Conservation (phyloP, 1,284 basidiomycete genomes). For the Tilletiaria anomala region DNA sequence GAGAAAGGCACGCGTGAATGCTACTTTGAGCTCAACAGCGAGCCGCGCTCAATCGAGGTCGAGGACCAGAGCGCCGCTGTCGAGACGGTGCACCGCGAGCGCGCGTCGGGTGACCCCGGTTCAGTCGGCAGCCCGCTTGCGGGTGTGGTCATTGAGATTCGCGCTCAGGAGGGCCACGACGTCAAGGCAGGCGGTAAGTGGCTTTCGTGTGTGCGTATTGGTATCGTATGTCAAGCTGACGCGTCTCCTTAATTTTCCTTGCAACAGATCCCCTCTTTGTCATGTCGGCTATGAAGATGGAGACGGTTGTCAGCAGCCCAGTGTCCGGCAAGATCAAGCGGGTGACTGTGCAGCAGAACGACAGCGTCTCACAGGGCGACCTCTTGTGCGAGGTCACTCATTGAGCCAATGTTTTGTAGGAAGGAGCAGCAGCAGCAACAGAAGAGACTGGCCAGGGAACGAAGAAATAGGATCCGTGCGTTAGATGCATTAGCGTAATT, state of each 20-base stretch:
- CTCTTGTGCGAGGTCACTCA: constrained; percentile 73
- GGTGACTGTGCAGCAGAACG: constrained; percentile 65
- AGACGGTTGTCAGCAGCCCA: constrained; percentile 84
- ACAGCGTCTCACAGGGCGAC: constrained; percentile 76
- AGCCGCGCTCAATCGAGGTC: constrained; percentile 46
- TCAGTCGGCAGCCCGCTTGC: constrained; percentile 70
- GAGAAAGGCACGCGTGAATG: constrained; percentile 84
- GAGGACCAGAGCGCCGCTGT: constrained; percentile 93
- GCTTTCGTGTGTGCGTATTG: no score
- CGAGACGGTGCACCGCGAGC: constrained; percentile 77
- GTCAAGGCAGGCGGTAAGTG: constrained; percentile 97
- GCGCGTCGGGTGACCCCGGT: constrained; percentile 79
- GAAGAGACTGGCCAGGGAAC: no score
- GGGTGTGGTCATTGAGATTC: constrained; percentile 92
- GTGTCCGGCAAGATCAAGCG: constrained; percentile 89
- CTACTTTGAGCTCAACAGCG: constrained; percentile 64
- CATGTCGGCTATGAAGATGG: constrained; percentile 49
- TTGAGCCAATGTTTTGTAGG: no score
- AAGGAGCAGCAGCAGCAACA: no score
- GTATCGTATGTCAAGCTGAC: no score
- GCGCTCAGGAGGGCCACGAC: constrained; percentile 88
- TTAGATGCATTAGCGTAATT: no score
- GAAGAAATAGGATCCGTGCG: no score
- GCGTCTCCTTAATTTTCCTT: no score
- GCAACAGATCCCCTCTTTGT: constrained; percentile 72